Evolutionary conservation across 257 asterid genomes (phyloP), one percentile per base, ranked within the genome.

Genomic region (Linaria vulgaris): DNA sequence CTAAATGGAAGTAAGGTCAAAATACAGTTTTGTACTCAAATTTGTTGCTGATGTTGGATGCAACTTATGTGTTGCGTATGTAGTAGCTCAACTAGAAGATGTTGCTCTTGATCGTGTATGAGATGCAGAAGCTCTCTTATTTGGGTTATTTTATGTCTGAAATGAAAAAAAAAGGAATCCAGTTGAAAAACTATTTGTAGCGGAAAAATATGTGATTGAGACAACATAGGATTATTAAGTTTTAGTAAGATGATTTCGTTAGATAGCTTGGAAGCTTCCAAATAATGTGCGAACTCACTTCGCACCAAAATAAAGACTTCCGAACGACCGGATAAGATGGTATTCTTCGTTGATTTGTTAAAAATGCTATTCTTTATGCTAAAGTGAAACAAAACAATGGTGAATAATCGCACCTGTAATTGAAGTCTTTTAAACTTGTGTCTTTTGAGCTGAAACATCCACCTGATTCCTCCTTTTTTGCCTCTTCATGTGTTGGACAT

Each of bases 401-500:
- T 20, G 34, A 27, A 7, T 49, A 48, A 68, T 44, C 31, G 27
- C 37, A 66, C 21, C 52, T 45, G 59, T 59, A 34, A 43, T 16
- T 61, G 14, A 27, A 34, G 43, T 61, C 47, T 34, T 51, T 24
- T 56, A 15, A 45, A 24, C 39, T 21, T 63, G 56, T 61, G 30
- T 58, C 58, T 51, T 47, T 20, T 20, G 39, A 50, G 41, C 61
- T 61, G 64, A 53, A 67, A 62, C 47, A 43, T 53, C 48, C 44
- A 56, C 50, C 58, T 64, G 56, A 61, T 54, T 37, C 41, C 37
- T 30, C 6, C 37, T 46, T 25, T 21, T 45, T 54, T 50, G 22
- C 20, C 23, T n/a, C 27, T 61, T 41, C 31, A 60, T 38, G 57
- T 64, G 53, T 71, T 68, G 17, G 39, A 67, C 54, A 50, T 59